Base-by-base conservation (phyloP, 257 asterid genomes). In the Jaltomata sinuosa region DNA sequence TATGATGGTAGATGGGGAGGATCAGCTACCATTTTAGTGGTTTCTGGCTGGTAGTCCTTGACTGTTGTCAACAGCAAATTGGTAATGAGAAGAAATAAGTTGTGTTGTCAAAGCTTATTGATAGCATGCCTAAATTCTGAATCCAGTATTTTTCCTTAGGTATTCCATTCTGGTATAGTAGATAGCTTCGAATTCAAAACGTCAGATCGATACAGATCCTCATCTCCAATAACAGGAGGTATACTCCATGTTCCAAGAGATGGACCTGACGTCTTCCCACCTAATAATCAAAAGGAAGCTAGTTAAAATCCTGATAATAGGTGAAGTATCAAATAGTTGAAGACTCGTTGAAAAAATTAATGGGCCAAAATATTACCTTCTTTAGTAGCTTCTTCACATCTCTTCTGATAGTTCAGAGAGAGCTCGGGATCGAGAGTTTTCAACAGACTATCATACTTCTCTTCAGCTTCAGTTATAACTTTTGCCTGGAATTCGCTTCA, bases 301-400 rank as follows among this genome's bases (percentile, higher is more conserved):
- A 50, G 62, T 27, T 47, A 15, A 21, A 5, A 16, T 21, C 32
- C 16, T 83, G 79, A 50, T 21, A 83, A 18, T 2, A 15, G 25
- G 22, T 25, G 27, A 54, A 67, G 62, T 25, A n/a, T 25, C 50
- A 83, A 21, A 50, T 31, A 49, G 59, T 50, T 18, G 29, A 31
- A 67, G 42, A 45, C 47, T 11, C 61, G 21, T 52, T 38, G n/a
- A 19, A 18, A 47, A 64, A 16, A n/a, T 74, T 2, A 12, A 40
- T 5, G 12, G 55, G 79, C 11, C 52, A 27, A 36, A 12, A 71
- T 2, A 38, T 25, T 82, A 94, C 98, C 99, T 93, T 96, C 99
- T 90, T 84, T 92, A 21, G 98, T 96, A 81, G 99, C 98, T 88
- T 93, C 98, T 92, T 94, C 95, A 80, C 98, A 96, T 89, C 99